Base-by-base conservation (phyloP, 2,329 filamentous ascomycete genomes). In the Coleophoma crateriformis region DNA sequence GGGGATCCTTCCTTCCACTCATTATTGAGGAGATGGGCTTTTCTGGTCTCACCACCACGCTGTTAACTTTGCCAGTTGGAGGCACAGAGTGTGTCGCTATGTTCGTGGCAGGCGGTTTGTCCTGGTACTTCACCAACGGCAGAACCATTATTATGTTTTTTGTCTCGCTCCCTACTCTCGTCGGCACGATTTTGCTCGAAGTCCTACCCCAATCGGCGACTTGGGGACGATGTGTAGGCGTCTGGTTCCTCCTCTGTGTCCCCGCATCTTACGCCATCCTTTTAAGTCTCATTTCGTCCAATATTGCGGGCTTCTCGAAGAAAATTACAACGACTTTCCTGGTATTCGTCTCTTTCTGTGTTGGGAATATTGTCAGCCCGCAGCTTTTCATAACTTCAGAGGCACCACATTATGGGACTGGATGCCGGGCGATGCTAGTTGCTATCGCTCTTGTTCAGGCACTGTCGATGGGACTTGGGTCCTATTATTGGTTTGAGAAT, bases 311-410 rank as follows among this genome's bases (percentile, higher is more conserved):
- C 1, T 32, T 84, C 20, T 88, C 85, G 0, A 89, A 89, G 69
- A 88, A 88, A 71, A 85, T 81, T 53, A 81, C 84, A 58, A 87
- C 85, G 73, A 82, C 85, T 0, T 79, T 82, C 0, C 79, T 81
- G 0, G 82, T 86, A 2, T 89, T 88, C 53, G 82, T 87, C 0
- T 83, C 82, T 0, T 27, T 7, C 27, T 86, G 83, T 47, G 79
- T 88, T 15, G 78, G 85, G 3, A 88, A 88, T 56, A 88, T 89
- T 46, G 17, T 44, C 33, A 34, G 47, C 10, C 47, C 47, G 13
- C 40, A 44, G 14, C 42, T 49, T 4, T 45, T 35, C 14, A 34
- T 33, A 19, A 19, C 19, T 48, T 15, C 46, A 8, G 46, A 43
- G 27, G 39, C 20, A 3, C 38, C 38, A n/a, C 14, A 33, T 37